A percentile compares a stretch with the other conserved stretches of the same genome.
These are phyloP conservation scores for Thalassiosira hispida DNA, from an alignment of 352 stramenopile genomes.

Conservation along the genomic window DNA sequence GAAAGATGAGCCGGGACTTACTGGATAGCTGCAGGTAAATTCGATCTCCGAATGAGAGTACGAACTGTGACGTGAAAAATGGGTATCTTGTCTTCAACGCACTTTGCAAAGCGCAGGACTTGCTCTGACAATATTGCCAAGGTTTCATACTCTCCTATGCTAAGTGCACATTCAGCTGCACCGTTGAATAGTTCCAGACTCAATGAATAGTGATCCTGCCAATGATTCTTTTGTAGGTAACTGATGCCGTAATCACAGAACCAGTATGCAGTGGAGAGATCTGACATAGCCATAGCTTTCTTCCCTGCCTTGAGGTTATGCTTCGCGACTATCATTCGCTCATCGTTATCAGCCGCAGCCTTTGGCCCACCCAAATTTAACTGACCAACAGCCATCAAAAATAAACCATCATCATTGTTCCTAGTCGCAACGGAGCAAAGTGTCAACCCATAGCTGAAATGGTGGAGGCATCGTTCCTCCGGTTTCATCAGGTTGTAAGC, in stretches of 20 bases:
- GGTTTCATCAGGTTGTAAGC: constrained; percentile 20
- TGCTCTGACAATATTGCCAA: constrained; percentile 23
- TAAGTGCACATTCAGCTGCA: constrained; percentile 20
- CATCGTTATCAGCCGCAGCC: not conserved
- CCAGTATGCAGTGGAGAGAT: constrained; percentile 15
- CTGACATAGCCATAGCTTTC: constrained; percentile 15
- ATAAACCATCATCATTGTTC: constrained; percentile 6
- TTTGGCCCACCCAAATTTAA: constrained; percentile 7
- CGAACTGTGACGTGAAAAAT: constrained; percentile 11
- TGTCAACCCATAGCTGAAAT: constrained; percentile 34
- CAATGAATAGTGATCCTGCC: constrained; percentile 27
- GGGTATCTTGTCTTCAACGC: constrained; percentile 28
- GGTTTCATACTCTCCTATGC: constrained; percentile 8
- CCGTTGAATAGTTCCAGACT: constrained; percentile 28
- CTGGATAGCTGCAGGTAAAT: not conserved
- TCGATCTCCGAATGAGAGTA: not conserved
- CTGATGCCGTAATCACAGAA: constrained; percentile 39
- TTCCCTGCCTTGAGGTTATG: constrained; percentile 13
- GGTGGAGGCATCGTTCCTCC: constrained; percentile 12
- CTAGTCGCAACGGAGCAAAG: not conserved
- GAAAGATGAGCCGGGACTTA: too few species aligned
- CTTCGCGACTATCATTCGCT: not conserved
- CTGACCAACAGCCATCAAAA: constrained; percentile 20
- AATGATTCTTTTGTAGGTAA: constrained; percentile 30
- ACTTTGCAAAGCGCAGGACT: constrained; percentile 7